phyloP scores from a whole-genome alignment of 371 early-diverging fungal genomes.

The Mucor lusitanicus region DNA sequence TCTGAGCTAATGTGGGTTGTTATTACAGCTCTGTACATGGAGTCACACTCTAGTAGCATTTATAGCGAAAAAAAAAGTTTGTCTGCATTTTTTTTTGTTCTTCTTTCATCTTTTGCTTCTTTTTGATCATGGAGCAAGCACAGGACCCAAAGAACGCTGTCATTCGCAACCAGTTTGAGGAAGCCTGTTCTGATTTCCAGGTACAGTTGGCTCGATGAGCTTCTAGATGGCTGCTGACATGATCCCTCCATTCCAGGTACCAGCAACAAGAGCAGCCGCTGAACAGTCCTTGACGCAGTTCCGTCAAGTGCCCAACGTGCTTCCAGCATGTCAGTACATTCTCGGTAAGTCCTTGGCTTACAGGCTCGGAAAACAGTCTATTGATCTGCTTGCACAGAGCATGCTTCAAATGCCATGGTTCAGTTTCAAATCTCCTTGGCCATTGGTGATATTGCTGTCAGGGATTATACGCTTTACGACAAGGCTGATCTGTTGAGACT shows the following conservation, averaged over 20 bases:
- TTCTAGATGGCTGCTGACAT: neutral
- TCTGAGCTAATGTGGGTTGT: too few species aligned
- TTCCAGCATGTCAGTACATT: slow-evolving; percentile 68
- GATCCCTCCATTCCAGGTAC: slow-evolving; percentile 25
- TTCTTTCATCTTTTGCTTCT: neutral
- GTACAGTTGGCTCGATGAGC: slow-evolving; percentile 21
- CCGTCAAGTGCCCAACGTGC: slow-evolving; percentile 59
- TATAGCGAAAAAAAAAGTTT: neutral
- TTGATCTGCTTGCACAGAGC: slow-evolving; percentile 31
- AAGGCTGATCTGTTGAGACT: slow-evolving; percentile 47
- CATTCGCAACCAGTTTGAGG: slow-evolving; percentile 58
- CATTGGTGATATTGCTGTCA: slow-evolving; percentile 56
- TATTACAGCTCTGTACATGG: neutral
- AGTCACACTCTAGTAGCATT: neutral
- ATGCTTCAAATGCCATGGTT: slow-evolving; percentile 55
- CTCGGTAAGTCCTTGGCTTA: slow-evolving; percentile 42
- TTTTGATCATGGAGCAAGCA: slow-evolving; percentile 10
- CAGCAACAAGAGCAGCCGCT: slow-evolving; percentile 61
- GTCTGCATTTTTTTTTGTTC: neutral
- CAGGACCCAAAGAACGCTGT: slow-evolving; percentile 31
- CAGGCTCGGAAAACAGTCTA: neutral
- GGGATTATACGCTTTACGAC: slow-evolving; percentile 63
- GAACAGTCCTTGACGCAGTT: slow-evolving; percentile 61
- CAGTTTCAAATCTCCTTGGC: slow-evolving; percentile 69
- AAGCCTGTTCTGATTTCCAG: slow-evolving; percentile 69